These are phyloP conservation scores for Tulasnella sp. DNA, from an alignment of 768 basidiomycete species.

Conservation along the genomic window DNA sequence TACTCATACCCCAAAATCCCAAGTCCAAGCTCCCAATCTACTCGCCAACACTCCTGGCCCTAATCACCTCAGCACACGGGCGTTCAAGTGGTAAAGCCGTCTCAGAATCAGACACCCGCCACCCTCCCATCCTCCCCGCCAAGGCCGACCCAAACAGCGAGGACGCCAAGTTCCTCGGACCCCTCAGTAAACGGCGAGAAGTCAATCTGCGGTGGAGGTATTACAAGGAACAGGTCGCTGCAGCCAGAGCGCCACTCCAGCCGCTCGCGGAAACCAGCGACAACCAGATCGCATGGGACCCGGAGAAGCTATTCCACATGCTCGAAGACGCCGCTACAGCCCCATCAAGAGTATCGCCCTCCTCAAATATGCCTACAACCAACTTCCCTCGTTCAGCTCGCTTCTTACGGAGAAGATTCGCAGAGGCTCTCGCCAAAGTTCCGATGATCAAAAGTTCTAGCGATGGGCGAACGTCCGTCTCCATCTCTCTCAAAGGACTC, in stretches of 20 bases:
- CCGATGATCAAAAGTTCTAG: not conserved
- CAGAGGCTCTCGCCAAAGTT: not conserved
- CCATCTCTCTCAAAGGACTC: not conserved
- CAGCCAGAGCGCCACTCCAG: constrained; percentile 32
- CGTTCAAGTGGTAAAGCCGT: constrained; percentile 36
- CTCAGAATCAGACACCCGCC: constrained; percentile 28
- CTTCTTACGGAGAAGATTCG: not conserved
- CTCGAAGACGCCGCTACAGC: not conserved
- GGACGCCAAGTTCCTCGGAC: constrained; percentile 49
- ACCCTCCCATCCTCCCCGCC: constrained; percentile 46
- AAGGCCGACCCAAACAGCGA: constrained; percentile 45
- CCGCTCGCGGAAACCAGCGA: constrained; percentile 44
- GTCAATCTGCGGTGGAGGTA: constrained; percentile 61
- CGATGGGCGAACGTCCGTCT: not conserved
- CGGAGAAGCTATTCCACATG: not conserved
- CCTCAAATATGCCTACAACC: not conserved
- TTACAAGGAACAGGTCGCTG: constrained; percentile 36
- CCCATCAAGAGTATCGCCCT: not conserved
- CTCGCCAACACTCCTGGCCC: constrained; percentile 46
- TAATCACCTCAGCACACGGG: constrained; percentile 45
- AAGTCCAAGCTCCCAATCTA: constrained; percentile 54
- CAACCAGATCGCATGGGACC: not conserved
- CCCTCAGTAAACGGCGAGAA: constrained; percentile 60
- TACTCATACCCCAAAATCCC: constrained; percentile 38
- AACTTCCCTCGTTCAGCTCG: not conserved